phyloP scores from a whole-genome alignment of 1,284 basidiomycete genomes.

The Leccinum cinnamomeum region DNA sequence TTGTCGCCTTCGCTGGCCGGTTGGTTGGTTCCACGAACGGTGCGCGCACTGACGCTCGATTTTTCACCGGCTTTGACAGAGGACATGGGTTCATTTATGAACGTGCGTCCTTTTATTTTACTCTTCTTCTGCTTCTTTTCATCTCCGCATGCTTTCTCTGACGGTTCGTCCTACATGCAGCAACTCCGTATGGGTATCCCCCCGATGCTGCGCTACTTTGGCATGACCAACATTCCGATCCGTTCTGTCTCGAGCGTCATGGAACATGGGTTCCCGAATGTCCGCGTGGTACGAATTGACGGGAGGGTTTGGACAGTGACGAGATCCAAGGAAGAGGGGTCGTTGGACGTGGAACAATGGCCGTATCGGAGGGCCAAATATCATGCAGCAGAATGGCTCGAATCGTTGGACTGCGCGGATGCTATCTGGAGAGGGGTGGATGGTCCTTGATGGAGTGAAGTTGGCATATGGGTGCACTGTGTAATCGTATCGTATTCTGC shows the following conservation, averaged over 20 bases:
- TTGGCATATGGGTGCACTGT: not conserved
- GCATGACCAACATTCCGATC: constrained; percentile 49
- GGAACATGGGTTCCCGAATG: constrained; percentile 61
- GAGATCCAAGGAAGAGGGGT: constrained; percentile 23
- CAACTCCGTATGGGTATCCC: constrained; percentile 63
- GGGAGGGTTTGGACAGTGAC: constrained; percentile 55
- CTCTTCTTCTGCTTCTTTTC: not conserved
- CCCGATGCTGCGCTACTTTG: constrained; percentile 52
- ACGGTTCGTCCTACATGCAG: constrained; percentile 33
- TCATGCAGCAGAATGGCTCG: constrained; percentile 59
- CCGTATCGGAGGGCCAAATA: constrained; percentile 51
- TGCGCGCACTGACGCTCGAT: constrained; percentile 54
- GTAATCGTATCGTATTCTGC: not conserved
- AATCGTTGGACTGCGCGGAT: constrained; percentile 58
- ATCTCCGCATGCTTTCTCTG: not conserved
- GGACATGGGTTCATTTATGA: constrained; percentile 37
- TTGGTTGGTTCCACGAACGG: constrained; percentile 64
- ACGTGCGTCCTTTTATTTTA: constrained; percentile 28
- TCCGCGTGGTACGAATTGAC: constrained; percentile 53
- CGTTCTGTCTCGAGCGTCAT: constrained; percentile 48
- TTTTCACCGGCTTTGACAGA: constrained; percentile 38
- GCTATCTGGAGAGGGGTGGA: constrained; percentile 37
- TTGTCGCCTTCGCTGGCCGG: constrained; percentile 60
- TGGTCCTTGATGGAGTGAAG: constrained; percentile 5
- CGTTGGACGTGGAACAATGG: constrained; percentile 53